Conservation (phyloP, 495 filamentous ascomycete genomes). For the Tetracladium setigerum region DNA sequence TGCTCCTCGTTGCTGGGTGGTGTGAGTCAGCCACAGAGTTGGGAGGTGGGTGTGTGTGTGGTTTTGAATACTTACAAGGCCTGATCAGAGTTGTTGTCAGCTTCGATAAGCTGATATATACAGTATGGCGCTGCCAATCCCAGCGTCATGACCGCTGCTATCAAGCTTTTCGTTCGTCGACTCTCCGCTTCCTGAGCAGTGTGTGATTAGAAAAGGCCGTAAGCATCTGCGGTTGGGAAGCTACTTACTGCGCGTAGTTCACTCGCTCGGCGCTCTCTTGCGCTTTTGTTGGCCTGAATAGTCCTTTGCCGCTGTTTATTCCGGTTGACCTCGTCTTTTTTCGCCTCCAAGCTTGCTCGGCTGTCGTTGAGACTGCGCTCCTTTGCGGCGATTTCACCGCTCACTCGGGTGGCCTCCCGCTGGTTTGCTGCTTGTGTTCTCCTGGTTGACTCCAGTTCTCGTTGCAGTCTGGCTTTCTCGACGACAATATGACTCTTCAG, state of each 20-base stretch:
- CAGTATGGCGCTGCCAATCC: not conserved
- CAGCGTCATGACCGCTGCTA: not conserved
- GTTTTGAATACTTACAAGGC: too few relatives aligned
- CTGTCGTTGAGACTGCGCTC: not conserved
- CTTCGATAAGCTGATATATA: not conserved
- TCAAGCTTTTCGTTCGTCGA: not conserved
- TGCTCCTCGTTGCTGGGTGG: not conserved
- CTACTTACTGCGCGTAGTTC: too few relatives aligned
- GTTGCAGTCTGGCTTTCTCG: not conserved
- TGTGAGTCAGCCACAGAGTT: too few relatives aligned
- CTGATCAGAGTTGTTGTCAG: too few relatives aligned
- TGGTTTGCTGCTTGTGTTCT: not conserved
- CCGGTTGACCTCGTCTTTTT: not conserved
- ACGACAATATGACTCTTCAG: not conserved
- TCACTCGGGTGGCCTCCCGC: not conserved
- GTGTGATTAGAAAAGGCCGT: too few relatives aligned
- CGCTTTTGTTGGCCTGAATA: too few relatives aligned
- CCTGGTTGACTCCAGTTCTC: not conserved
- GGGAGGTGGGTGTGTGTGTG: too few relatives aligned
- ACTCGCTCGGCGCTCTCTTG: too few relatives aligned
- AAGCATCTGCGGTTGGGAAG: too few relatives aligned
- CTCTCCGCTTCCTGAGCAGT: not conserved
- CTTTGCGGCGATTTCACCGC: not conserved
- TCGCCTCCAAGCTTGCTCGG: not conserved
- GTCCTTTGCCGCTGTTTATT: too few relatives aligned